These are phyloP conservation scores for Claviceps lovelessii DNA, from an alignment of 2,329 filamentous ascomycete genomes.

Conservation along the genomic window DNA sequence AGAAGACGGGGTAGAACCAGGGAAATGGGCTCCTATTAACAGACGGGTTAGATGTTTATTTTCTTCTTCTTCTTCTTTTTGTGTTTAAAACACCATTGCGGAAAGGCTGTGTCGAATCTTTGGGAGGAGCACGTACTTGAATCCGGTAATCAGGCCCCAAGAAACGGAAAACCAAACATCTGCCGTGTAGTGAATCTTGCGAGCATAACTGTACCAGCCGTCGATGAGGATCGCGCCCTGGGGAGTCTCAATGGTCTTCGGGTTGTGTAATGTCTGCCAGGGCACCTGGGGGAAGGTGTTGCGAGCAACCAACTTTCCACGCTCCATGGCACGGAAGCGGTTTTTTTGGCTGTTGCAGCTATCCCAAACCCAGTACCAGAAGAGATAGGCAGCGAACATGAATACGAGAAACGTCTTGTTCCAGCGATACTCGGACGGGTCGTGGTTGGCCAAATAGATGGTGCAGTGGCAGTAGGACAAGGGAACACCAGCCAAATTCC, in stretches of 20 bases:
- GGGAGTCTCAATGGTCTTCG: conserved; percentile 58
- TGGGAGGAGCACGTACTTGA: conserved; percentile 18
- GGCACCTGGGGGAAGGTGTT: conserved; percentile 83
- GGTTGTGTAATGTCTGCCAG: conserved; percentile 71
- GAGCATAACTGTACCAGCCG: conserved; percentile 67
- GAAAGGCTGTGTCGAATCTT: neutral
- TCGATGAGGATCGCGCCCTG: conserved; percentile 66
- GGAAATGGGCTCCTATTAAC: conserved; percentile 55
- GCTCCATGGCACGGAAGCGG: conserved; percentile 68
- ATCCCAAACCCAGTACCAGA: conserved; percentile 85
- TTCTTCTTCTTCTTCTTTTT: too few relatives aligned
- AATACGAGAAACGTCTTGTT: conserved; percentile 50
- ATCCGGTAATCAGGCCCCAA: conserved; percentile 38
- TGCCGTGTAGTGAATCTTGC: conserved; percentile 44
- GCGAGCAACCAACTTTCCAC: conserved; percentile 54
- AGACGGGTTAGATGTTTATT: conserved; percentile 3
- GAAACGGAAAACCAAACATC: conserved; percentile 34
- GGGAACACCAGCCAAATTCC: conserved; percentile 85
- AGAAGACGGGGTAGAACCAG: conserved; percentile 85
- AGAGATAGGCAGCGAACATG: conserved; percentile 59
- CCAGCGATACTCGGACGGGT: conserved; percentile 64
- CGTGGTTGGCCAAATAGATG: conserved; percentile 73
- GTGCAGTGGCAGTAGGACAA: conserved; percentile 90
- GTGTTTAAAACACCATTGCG: neutral
- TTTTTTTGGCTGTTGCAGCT: conserved; percentile 91